Base-by-base conservation (phyloP, 108 stramenopile genomes). In the Conticribra weissflogii region DNA sequence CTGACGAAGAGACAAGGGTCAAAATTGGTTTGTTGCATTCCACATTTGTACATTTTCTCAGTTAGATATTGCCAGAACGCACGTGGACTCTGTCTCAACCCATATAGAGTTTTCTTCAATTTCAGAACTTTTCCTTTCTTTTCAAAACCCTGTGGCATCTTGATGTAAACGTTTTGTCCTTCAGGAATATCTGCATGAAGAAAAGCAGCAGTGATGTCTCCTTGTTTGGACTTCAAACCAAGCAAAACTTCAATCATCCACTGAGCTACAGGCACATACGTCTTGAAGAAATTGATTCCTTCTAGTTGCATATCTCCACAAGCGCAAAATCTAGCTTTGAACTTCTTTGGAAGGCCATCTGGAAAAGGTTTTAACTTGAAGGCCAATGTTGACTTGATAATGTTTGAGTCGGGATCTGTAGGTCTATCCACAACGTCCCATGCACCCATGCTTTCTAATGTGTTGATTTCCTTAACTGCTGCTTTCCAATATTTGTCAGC, bases 281-380 rank as follows among this genome's bases (percentile, higher is more conserved):
- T 86, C 15, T 64, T 46, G 15, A 34, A 54, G 23, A 25, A 70
- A 24, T 72, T 51, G 15, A 72, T 22, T 9, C 71, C 61, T 33
- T 63, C 61, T 24, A 33, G n/a, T 52, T 81, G 74, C 36, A 29
- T 27, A 28, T 82, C 81, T 5, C 81, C 78, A n/a, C 78, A 16
- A 84, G n/a, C n/a, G n/a, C n/a, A n/a, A n/a, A n/a, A n/a, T n/a
- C n/a, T n/a, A n/a, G n/a, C n/a, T n/a, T n/a, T 87, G 54, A 66
- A 66, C 53, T 83, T 83, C 45, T 55, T 72, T 3, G 83, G 25
- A 0, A 21, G 15, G 8, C 85, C 81, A 70, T 81, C 79, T 3
- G 86, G 86, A 21, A 27, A 70, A 0, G 81, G 59, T 52, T 88
- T 85, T n/a, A n/a, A n/a, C n/a, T n/a, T n/a, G n/a, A n/a, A n/a